Evolutionary conservation across 257 asterid genomes (phyloP).

Genomic region (Mentha longifolia): DNA sequence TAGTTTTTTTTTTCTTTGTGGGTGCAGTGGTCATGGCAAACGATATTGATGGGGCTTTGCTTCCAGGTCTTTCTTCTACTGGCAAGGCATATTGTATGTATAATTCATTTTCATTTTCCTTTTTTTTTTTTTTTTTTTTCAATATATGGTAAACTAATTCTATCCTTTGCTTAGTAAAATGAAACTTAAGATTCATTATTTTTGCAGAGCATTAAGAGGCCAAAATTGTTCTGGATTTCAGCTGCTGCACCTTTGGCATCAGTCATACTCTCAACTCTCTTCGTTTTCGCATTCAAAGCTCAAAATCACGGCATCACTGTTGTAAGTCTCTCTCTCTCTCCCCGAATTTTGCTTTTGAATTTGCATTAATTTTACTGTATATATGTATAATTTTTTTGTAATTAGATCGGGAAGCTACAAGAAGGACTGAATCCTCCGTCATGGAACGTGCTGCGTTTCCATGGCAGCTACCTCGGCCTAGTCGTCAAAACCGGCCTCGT

Average conservation of each 20-base stretch:
- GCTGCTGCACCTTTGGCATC: slow-evolving; percentile 80
- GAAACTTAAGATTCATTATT: too few species aligned
- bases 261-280: slow-evolving; percentile 65
- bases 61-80: slow-evolving; percentile 64
- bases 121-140: background rate
- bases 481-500: slow-evolving; percentile 68
- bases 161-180: background rate
- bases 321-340: slow-evolving; percentile 44
- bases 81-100: slow-evolving; percentile 67
- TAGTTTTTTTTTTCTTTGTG: too few species aligned
- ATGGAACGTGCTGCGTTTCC: slow-evolving; percentile 72
- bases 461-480: slow-evolving; percentile 59
- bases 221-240: slow-evolving; percentile 79
- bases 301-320: slow-evolving; percentile 70
- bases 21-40: slow-evolving; percentile 93
- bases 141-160: background rate
- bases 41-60: slow-evolving; percentile 79
- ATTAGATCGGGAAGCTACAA: slow-evolving; percentile 67
- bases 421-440: slow-evolving; percentile 81
- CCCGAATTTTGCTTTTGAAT: too few species aligned
- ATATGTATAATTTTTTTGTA: too few species aligned
- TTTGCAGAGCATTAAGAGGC: slow-evolving; percentile 66
- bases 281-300: slow-evolving; percentile 66
- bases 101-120: background rate
- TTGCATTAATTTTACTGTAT: too few species aligned